phyloP scores from a whole-genome alignment of 768 basidiomycete species.

The Phlebiopsis flavidoalba region DNA sequence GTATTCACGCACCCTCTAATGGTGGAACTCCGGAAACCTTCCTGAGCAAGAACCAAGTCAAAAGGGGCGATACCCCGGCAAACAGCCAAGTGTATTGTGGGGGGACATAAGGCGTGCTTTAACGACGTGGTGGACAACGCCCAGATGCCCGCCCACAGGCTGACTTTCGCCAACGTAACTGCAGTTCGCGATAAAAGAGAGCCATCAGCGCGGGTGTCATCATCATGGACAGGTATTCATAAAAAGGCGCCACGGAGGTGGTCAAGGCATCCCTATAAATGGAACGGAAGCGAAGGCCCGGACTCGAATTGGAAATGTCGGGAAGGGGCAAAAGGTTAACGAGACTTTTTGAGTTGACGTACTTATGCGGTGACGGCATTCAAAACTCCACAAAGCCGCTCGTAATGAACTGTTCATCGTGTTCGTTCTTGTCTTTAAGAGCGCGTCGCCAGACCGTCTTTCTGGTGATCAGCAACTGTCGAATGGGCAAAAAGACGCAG shows the following conservation, averaged over 20 bases:
- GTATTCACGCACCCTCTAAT: constrained; percentile 42
- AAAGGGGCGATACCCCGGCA: constrained; percentile 53
- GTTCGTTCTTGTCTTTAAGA: constrained; percentile 54
- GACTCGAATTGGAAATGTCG: background rate
- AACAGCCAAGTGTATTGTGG: constrained; percentile 35
- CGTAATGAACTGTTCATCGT: constrained; percentile 67
- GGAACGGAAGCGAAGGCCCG: background rate
- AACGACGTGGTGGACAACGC: constrained; percentile 47
- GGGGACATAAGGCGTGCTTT: constrained; percentile 40
- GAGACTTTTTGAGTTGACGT: constrained; percentile 15
- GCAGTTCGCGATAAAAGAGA: background rate
- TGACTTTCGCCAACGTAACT: constrained; percentile 59
- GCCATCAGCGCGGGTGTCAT: background rate
- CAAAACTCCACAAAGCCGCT: constrained; percentile 61
- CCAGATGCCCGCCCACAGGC: constrained; percentile 67
- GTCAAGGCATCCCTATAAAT: background rate
- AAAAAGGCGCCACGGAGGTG: background rate
- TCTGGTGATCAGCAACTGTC: constrained; percentile 56
- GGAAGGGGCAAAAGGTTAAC: background rate
- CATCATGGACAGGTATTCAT: background rate
- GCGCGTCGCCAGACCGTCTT: constrained; percentile 54
- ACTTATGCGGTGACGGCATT: constrained; percentile 80
- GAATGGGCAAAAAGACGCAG: constrained; percentile 1
- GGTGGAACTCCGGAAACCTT: constrained; percentile 69
- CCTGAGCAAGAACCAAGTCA: constrained; percentile 57